Evolutionary conservation across 306 rosid genomes (phyloP), one percentile per base, ranked within the genome.

Genomic region (Begonia masoniana): DNA sequence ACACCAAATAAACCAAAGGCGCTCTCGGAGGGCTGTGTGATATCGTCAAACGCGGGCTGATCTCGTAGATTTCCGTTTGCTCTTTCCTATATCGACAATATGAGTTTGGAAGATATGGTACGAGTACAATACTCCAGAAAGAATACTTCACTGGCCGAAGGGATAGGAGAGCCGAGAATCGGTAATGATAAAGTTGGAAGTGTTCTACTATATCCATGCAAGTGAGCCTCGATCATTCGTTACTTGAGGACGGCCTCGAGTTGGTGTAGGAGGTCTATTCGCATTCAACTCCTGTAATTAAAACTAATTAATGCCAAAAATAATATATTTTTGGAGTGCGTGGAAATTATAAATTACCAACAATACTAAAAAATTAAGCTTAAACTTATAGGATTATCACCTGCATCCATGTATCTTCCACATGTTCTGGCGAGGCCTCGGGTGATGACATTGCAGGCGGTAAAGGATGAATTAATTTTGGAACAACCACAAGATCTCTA

Each of bases 331-430:
- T 7, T 49, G 50, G 6, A 14, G 49, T 12, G n/a, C 16, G 47
- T 12, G 13, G 2, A 12, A 10, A 26, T 26, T 1, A 26, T 26
- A 26, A 26, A 26, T 1, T 17, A 17, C 19, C 19, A 1, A 17
- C 1, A 1, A 17, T 17, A 17, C 19, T 17, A 17, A 1, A 17
- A 17, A 17, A 17, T 17, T 17, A 26, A 26, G 35, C 35, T 26
- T 31, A 31, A 31, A 31, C 39, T 31, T 31, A 1, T 0, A 41
- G 12, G 47, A 16, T 16, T 50, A 68, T 59, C 75, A 91, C 99
- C 99, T 91, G 99, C 99, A 91, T 91, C 99, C 99, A 91, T 36
- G 96, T 91, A 72, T 91, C 99, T 78, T 86, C 99, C 66, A 86
- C 73, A 62, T 91, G 94, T 70, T 91, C 99, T 0, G 99, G 99